Percentiles rank a stretch among this genome's conserved stretches.
These are phyloP conservation scores for Tylopilus felleus DNA, from an alignment of 768 basidiomycete genomes.

Conservation along the genomic window DNA sequence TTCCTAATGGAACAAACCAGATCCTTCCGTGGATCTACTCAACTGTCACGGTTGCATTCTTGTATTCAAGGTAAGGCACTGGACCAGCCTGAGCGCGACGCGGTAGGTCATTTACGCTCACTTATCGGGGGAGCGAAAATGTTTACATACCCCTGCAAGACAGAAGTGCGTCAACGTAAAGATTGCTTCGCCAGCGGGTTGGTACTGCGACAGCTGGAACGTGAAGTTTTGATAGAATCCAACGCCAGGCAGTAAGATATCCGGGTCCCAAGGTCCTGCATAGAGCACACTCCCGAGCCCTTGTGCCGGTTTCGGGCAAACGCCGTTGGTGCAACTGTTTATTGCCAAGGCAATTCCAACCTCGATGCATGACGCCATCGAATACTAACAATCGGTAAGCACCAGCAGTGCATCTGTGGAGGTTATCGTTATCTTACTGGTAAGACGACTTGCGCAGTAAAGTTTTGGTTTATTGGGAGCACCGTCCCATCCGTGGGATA, in stretches of 20 bases:
- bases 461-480: conserved; percentile 14
- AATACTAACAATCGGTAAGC: conserved; percentile 9
- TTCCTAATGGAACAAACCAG: background rate
- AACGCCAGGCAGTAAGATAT: background rate
- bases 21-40: background rate
- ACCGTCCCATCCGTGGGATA: conserved; percentile 20
- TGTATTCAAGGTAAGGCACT: conserved; percentile 20
- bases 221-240: conserved; percentile 24
- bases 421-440: conserved; percentile 3
- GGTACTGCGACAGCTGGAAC: conserved; percentile 8
- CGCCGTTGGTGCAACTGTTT: conserved; percentile 12
- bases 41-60: conserved; percentile 18
- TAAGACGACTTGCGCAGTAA: conserved; percentile 17
- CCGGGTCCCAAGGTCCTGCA: conserved; percentile 17
- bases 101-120: background rate
- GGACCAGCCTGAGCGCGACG: conserved; percentile 10
- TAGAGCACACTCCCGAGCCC: conserved; percentile 18
- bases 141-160: conserved; percentile 11
- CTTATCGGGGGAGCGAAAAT: background rate
- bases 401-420: too few species aligned
- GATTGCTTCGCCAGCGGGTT: conserved; percentile 11
- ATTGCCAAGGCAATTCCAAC: conserved; percentile 22
- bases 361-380: conserved; percentile 15
- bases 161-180: conserved; percentile 19
- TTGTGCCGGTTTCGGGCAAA: conserved; percentile 14